Base-by-base conservation (phyloP, 768 basidiomycete species). In the Termitomyces sp. region DNA sequence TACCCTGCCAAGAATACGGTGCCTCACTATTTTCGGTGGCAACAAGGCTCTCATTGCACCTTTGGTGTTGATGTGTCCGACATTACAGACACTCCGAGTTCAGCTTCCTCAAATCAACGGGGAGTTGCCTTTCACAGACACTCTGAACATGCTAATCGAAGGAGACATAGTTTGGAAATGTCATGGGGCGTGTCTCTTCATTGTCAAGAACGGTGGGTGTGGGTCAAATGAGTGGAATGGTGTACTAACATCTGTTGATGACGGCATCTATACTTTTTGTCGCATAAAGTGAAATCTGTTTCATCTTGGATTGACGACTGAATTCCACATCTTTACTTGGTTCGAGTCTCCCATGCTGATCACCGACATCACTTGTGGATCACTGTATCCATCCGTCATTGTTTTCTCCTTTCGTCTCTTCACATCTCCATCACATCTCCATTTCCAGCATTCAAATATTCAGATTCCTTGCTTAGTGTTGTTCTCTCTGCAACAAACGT, bases 31-130 rank as follows among this genome's bases (percentile, higher is more conserved):
- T 43, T 40, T 46, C 4, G 51, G 57, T 42, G 57, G 44, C 13
- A 53, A 14, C 44, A 26, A 58, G 32, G 16, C 20, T 20, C 22
- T 58, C 43, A 47, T 47, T n/a, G 27, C 36, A 22, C 16, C 20
- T 26, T 16, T 58, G n/a, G 57, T 53, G 43, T 46, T 48, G 33
- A 53, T 58, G 52, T 58, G 57, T 24, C 57, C 57, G 12, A 26
- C 7, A 53, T 46, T 58, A 20, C 22, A 53, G 36, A 58, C 46
- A 44, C 57, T 58, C 1, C 57, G 47, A 26, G 4, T 58, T 20
- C 33, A 47, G 18, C 42, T 32, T 12, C n/a, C 50, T 6, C 39
- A 3, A 40, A 12, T 13, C 39, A 16, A 49, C 16, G 22, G 22
- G 10, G 30, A 40, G 42, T 26, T 9, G 16, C 26, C 36, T 13